Base-by-base conservation (phyloP, 2,329 filamentous ascomycete species). In the Didymella glomerata region DNA sequence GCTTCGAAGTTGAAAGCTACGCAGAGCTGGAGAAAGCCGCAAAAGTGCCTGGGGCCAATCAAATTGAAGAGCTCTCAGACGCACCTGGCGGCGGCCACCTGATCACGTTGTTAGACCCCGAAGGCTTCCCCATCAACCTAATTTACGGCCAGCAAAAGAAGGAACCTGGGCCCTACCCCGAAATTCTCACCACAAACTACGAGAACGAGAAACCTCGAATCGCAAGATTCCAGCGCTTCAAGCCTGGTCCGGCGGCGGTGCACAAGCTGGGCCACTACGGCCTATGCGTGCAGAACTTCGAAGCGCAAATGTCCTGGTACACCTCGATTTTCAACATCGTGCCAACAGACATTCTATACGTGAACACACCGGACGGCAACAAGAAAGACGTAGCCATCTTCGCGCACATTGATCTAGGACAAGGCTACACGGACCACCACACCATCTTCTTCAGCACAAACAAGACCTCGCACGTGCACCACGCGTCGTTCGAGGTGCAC, bases 401-500 rank as follows among this genome's bases (percentile, higher is more conserved):
- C 67, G 68, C 81, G 24, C 85, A 86, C 62, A 76, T 88, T 16
- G 85, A 87, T 63, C 75, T 80, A 1, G 85, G 85, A 0, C 66
- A 76, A 0, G 74, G 76, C 1, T 81, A 78, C 57, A 78, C 80
- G 0, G 85, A 88, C 67, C 85, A 88, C 65, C 85, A 88, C 66
- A 78, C 75, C 2, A 81, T 87, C 56, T 86, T 86, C 75, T 77
- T 86, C 60, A 70, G 74, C 60, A 63, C 68, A 54, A 77, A 79
- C 22, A 66, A 70, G 0, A 73, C 71, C 1, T 48, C 66, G 0
- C 86, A 88, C 70, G 83, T 90, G 2, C 88, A 91, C 71, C 89
- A 91, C 76, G 85, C 84, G 18, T 86, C 83, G 2, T 91, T 88
- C 64, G 89, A 91, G 76, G 88, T 89, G 4, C 85, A 89, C 66